Evolutionary conservation across 75 land plant species (phyloP).

Genomic region (Azolla pinnata): DNA sequence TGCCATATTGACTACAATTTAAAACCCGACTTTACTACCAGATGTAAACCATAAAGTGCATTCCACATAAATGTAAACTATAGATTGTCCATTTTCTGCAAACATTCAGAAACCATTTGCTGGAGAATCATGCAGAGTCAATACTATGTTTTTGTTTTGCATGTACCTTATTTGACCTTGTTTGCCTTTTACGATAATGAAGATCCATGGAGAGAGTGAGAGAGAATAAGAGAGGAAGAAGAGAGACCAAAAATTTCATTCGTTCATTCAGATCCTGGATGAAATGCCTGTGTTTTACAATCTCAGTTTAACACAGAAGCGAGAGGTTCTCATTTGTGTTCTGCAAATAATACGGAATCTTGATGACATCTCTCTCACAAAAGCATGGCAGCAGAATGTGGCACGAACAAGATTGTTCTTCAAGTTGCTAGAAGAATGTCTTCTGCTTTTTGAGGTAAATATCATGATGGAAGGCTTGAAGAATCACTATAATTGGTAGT

Average conservation of each 20-base stretch:
- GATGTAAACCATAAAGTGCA: no score
- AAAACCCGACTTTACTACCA: no score
- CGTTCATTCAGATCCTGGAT: conserved; percentile 67
- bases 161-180: no score
- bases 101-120: no score
- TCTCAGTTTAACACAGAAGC: conserved; percentile 70
- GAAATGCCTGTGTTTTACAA: conserved; percentile 99
- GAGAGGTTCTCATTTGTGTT: conserved; percentile 70
- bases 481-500: no score
- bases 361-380: conserved; percentile 82
- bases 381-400: conserved; percentile 96
- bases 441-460: conserved; percentile 80
- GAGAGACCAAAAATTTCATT: background rate
- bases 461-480: background rate
- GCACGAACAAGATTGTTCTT: conserved; percentile 96
- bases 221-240: background rate
- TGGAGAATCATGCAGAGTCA: no score
- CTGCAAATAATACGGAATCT: conserved; percentile 82
- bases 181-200: no score
- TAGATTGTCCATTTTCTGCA: no score
- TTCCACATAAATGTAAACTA: no score
- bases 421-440: conserved; percentile 92
- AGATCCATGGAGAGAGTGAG: background rate
- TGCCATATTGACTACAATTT: no score
- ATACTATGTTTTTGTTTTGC: no score